These are phyloP conservation scores for Syzygium aromaticum DNA, from an alignment of 345 rosid species.

Conservation along the genomic window DNA sequence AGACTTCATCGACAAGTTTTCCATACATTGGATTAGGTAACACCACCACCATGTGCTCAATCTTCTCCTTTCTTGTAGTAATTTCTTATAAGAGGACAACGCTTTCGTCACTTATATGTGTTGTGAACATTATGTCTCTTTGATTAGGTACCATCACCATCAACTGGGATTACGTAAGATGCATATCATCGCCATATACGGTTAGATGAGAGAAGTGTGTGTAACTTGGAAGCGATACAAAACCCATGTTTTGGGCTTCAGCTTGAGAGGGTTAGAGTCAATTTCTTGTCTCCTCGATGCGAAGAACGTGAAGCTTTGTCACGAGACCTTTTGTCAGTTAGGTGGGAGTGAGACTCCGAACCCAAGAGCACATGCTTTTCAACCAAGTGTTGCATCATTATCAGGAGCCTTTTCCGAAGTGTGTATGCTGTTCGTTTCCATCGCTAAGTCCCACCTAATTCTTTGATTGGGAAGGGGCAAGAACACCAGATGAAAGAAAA, in stretches of 20 bases:
- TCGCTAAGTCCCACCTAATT: not conserved
- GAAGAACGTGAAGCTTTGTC: not conserved
- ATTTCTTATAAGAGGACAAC: not conserved
- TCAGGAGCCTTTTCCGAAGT: not conserved
- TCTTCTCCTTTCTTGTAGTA: not conserved
- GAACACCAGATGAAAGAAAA: not conserved
- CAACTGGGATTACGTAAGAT: not conserved
- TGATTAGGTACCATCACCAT: not conserved
- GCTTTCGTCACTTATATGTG: not conserved
- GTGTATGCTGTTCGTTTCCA: not conserved
- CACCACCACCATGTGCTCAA: not conserved
- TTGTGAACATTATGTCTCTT: not conserved
- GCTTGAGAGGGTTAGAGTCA: not conserved
- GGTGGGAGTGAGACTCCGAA: not conserved
- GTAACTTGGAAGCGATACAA: not conserved
- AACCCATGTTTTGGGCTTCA: not conserved
- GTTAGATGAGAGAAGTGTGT: not conserved
- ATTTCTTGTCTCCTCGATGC: not conserved
- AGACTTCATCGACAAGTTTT: not conserved
- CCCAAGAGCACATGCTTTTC: not conserved
- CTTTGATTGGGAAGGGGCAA: not conserved
- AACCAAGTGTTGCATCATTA: not conserved
- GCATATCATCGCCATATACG: not conserved
- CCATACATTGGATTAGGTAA: not conserved
- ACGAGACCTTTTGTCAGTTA: not conserved